These are phyloP conservation scores for Vigna trinervia DNA, from an alignment of 306 rosid genomes.

Conservation along the genomic window DNA sequence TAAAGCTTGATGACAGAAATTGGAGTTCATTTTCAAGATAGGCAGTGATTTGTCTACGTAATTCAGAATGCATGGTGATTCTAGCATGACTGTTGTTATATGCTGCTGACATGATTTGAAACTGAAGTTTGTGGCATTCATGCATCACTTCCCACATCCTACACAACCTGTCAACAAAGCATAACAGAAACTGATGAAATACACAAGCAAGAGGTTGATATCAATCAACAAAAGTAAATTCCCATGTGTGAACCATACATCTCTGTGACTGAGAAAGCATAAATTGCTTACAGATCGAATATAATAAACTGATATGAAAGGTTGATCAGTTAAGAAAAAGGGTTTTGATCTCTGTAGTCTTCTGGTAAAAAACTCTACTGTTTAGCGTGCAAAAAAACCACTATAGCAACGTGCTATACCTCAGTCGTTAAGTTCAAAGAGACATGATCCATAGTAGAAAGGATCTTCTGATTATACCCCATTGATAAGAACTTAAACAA, in stretches of 20 bases:
- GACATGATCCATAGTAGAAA: neutral
- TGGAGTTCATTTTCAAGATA: constrained; percentile 78
- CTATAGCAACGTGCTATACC: neutral
- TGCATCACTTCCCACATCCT: constrained; percentile 96
- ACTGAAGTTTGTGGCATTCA: constrained; percentile 87
- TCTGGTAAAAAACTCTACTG: neutral
- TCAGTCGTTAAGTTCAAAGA: neutral
- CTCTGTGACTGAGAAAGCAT: constrained; percentile 10
- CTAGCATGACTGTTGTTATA: constrained; percentile 59
- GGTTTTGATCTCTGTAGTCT: neutral
- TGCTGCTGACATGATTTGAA: constrained; percentile 67
- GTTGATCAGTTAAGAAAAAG: constrained; percentile 25
- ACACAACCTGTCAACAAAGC: constrained; percentile 61
- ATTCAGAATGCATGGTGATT: constrained; percentile 67
- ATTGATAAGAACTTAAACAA: constrained; percentile 3
- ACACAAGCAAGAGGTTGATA: constrained; percentile 37
- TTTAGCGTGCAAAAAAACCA: neutral
- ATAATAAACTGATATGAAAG: neutral
- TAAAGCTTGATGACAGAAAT: constrained; percentile 64
- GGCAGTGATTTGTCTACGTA: constrained; percentile 64
- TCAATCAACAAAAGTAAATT: constrained; percentile 1
- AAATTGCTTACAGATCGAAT: constrained; percentile 30
- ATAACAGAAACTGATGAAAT: constrained; percentile 44
- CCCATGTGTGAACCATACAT: neutral
- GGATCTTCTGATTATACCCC: neutral